A percentile compares a stretch with the other conserved stretches of the same genome.
Evolutionary conservation across 2,329 filamentous ascomycete species (phyloP).

Genomic region (Anthostomella pinea): DNA sequence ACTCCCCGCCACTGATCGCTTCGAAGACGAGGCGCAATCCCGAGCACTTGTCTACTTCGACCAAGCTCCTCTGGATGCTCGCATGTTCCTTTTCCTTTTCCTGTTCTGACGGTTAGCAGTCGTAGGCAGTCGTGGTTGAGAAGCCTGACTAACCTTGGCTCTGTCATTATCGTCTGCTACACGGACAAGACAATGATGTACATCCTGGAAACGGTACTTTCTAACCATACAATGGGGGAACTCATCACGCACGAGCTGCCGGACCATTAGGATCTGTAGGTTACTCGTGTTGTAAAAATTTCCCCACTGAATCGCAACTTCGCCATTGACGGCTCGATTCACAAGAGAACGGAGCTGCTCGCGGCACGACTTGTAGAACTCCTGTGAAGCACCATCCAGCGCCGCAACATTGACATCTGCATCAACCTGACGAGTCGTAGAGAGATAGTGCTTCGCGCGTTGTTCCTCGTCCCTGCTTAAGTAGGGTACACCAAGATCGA

Average conservation of each 20-base stretch:
- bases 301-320: too few species aligned
- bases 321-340: too few species aligned
- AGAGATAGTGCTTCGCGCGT: slow-evolving; percentile 9
- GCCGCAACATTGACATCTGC: neutral
- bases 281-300: slow-evolving; percentile 22
- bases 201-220: slow-evolving; percentile 8
- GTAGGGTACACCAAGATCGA: slow-evolving; percentile 31
- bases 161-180: neutral
- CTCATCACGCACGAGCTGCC: slow-evolving; percentile 23
- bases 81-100: too few species aligned
- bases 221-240: slow-evolving; percentile 17
- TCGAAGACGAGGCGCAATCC: too few species aligned
- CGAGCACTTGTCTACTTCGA: too few species aligned
- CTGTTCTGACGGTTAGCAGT: too few species aligned
- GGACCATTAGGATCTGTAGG: slow-evolving; percentile 27
- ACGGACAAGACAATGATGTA: slow-evolving; percentile 14
- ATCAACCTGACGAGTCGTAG: neutral
- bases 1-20: too few species aligned
- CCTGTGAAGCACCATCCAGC: neutral
- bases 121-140: too few species aligned
- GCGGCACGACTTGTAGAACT: neutral
- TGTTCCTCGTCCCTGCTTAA: slow-evolving; percentile 27
- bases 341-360: too few species aligned
- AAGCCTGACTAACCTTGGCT: slow-evolving; percentile 7
- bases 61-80: too few species aligned